A percentile compares a stretch with the other conserved stretches of the same genome.
phyloP scores from a whole-genome alignment of 2,329 filamentous ascomycete species.

The Alternaria arbusti region DNA sequence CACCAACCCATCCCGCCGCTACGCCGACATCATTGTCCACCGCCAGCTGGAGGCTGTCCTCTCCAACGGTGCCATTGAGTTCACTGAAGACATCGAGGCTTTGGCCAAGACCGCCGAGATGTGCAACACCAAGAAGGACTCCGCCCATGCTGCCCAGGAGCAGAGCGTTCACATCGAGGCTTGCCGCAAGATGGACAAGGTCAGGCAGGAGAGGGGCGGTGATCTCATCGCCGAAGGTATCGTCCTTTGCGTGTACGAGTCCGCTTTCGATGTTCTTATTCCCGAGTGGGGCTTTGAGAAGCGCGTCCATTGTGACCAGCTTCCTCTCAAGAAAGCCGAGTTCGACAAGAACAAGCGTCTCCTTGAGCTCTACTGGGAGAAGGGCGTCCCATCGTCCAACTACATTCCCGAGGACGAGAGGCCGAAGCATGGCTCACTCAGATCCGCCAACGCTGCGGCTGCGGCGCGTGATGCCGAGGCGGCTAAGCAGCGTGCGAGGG shows the following conservation, averaged over 20 bases:
- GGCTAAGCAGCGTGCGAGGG: slow-evolving; percentile 79
- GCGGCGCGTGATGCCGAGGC: slow-evolving; percentile 82
- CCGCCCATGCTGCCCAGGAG: slow-evolving; percentile 94
- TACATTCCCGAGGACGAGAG: slow-evolving; percentile 97
- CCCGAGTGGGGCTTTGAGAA: slow-evolving; percentile 99
- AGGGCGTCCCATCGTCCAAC: slow-evolving; percentile 93
- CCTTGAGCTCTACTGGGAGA: slow-evolving; percentile 99
- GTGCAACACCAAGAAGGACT: slow-evolving; percentile 99
- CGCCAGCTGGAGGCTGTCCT: slow-evolving; percentile 89
- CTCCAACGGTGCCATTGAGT: slow-evolving; percentile 81
- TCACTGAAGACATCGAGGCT: slow-evolving; percentile 84
- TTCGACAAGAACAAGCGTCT: slow-evolving; percentile 96
- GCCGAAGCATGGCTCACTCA: slow-evolving; percentile 78
- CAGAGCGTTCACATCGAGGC: slow-evolving; percentile 99
- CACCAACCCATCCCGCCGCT: slow-evolving; percentile 91
- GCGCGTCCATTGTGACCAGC: slow-evolving; percentile 97
- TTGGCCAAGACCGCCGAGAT: slow-evolving; percentile 91
- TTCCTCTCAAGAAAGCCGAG: slow-evolving; percentile 98
- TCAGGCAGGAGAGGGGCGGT: slow-evolving; percentile 81
- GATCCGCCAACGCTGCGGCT: slow-evolving; percentile 75
- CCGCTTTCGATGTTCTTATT: slow-evolving; percentile 96
- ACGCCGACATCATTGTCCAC: slow-evolving; percentile 93
- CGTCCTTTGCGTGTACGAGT: slow-evolving; percentile 96
- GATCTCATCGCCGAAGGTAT: slow-evolving; percentile 96
- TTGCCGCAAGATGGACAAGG: slow-evolving; percentile 94